Evolutionary conservation across 2,329 filamentous ascomycete genomes (phyloP), one percentile per base, ranked within the genome.

Genomic region (Talaromyces sp.): DNA sequence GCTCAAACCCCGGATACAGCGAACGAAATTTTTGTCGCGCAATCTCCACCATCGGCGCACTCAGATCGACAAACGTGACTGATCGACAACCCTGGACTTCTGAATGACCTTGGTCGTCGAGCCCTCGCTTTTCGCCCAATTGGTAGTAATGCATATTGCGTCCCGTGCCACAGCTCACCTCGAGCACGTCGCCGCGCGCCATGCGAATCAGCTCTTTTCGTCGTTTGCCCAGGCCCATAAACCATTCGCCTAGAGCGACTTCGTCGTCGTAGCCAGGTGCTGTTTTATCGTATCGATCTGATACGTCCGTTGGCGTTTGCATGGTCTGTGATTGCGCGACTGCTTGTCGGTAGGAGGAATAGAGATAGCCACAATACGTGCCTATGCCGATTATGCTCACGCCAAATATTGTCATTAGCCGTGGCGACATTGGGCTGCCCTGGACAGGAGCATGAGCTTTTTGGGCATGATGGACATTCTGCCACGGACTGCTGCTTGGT

Each of bases 91-190:
- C 76, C 18, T 65, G 62, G 1, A 76, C 52, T 1, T 66, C 64
- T 5, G 66, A 68, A 31, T 68, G 71, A 2, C 75, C 73, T 12
- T 73, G 65, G 5, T 69, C 65, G 50, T 75, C 71, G 1, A 70
- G 60, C 4, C 68, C 72, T 18, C 74, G 66, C 42, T 68, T 67
- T 63, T 75, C 72, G 1, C 74, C 74, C 3, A 81, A 67, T 57
- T 76, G 70, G 66, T 82, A 83, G 64, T 76, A 81, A 31, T 73
- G 68, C 64, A 79, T 67, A 63, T 82, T 83, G 36, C 80, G 72
- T 3, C 81, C 81, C 1, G 81, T 83, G n/a, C 81, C 80, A 50
- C 75, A 79, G 63, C 77, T 79, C 44, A 82, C 78, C 68, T 83
- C 81, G 5, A 82, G 72, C 7, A 82, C 79, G 64, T 82, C 67